Evolutionary conservation across 805 yeast species (phyloP), one percentile per base, ranked within the genome.

Genomic region (Saturnispora zaruensis): DNA sequence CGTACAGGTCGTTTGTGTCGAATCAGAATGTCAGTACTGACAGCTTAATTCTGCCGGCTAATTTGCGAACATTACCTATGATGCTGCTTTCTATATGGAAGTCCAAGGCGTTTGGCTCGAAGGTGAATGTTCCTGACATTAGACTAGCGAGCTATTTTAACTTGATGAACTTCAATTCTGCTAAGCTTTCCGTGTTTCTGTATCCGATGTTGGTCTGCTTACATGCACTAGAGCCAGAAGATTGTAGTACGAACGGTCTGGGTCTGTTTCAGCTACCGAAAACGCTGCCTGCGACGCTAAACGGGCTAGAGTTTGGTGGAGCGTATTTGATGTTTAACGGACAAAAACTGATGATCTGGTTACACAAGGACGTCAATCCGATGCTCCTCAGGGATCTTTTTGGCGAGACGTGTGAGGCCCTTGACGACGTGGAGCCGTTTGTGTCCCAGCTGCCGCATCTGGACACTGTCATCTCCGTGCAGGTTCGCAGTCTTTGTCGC

Each of bases 151-250:
- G 77, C 45, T 69, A 76, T 46, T 73, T 71, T 52, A 66, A 70
- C 43, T 68, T 87, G 61, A 70, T 76, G 56, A 67, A 74, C 6
- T 70, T 77, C 63, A 76, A 84, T 3, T 62, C 83, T 14, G 79
- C 77, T 21, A 73, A 73, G 46, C 68, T 90, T 20, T 68, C 81
- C 21, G 76, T 76, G 52, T 81, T 79, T 53, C 71, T 93, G 36
- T 93, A 90, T 60, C 98, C 99, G 1, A 80, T 84, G 9, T 70
- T 91, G 50, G 72, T 85, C 30, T 86, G 85, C 37, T 64, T 91
- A 24, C 96, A 89, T 62, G 73, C 77, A 3, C 65, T 87, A 51
- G 66, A 67, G 2, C 83, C 77, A 8, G 69, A 68, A 1, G 95
- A 87, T 53, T 79, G 81, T 41, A 69, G 70, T 5, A 67, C 61